Percentiles rank a stretch among this genome's conserved stretches.
Evolutionary conservation across 345 rosid species (phyloP).

Genomic region (Erucastrum elatum): DNA sequence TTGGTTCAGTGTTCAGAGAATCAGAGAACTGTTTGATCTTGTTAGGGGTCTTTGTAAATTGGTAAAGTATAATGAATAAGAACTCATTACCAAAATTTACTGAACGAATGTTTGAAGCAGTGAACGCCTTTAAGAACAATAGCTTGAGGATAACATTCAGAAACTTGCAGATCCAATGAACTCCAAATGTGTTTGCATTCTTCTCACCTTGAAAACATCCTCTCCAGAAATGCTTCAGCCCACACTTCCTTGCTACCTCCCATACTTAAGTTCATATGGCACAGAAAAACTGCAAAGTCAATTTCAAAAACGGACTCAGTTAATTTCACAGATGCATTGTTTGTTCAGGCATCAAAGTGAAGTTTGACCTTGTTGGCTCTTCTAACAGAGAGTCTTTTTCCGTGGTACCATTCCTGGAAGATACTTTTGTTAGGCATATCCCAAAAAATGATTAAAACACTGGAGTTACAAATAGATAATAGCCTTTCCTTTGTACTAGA

Average conservation of each 20-base stretch:
- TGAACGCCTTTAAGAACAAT: constrained; percentile 53
- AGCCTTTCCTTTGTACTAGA: constrained; percentile 11
- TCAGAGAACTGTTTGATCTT: too few relatives aligned
- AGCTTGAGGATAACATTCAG: constrained; percentile 84
- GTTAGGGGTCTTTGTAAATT: too few relatives aligned
- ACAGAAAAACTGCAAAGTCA: constrained; percentile 68
- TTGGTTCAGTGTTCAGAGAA: too few relatives aligned
- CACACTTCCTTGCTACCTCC: constrained; percentile 72
- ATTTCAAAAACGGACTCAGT: constrained; percentile 3
- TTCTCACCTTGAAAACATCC: constrained; percentile 59
- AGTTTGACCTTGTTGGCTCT: constrained; percentile 72
- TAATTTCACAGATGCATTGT: not conserved
- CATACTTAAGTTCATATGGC: constrained; percentile 90
- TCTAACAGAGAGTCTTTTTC: constrained; percentile 47
- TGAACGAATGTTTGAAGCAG: not conserved
- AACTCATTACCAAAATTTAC: too few relatives aligned
- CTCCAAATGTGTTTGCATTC: constrained; percentile 68
- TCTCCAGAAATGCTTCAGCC: constrained; percentile 62
- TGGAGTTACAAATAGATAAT: not conserved
- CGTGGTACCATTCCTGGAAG: constrained; percentile 47
- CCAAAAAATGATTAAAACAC: too few relatives aligned
- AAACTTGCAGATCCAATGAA: constrained; percentile 66
- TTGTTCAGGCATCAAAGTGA: constrained; percentile 1
- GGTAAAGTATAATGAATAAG: too few relatives aligned
- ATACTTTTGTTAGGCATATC: not conserved